Base-by-base conservation (phyloP, 2,329 filamentous ascomycete genomes). In the Xylariaceae sp. region DNA sequence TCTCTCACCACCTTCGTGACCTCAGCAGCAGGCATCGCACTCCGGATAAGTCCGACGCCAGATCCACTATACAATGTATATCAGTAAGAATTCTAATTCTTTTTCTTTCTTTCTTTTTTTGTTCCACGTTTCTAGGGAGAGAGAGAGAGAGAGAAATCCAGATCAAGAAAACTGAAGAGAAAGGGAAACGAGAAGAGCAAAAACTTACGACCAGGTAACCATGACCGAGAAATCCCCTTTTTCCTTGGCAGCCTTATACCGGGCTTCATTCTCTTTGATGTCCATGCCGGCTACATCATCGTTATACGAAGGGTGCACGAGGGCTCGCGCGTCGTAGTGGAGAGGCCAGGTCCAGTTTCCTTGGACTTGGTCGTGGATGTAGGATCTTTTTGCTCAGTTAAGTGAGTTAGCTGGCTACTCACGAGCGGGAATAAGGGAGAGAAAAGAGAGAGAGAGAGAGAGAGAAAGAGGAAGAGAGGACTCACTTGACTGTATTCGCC, bases 401-500 rank as follows among this genome's bases (percentile, higher is more conserved):
- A 11, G 12, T 37, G 3, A 6, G 35, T 37, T 11, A 37, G 35
- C 3, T 11, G 12, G 8, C 8, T 11, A 11, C 8, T 11, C 35
- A 37, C 8, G 2, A 7, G 35, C 19, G 19, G 19, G 19, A 19
- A 11, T 11, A 37, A 11, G 35, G 35, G 8, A 34, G 32, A 8
- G 8, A 34, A 34, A 1, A 34, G 5, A 34, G 5, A 34, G 6
- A 34, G 8, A 34, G 5, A 34, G 8, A 5, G 32, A 34, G 8
- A 19, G 19, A 19, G 8, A 34, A 2, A 34, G 8, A 34, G 8
- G 27, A 8, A 19, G 2, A 11, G 6, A 3, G 29, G 29, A 60
- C 65, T 64, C 45, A 72, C 66, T 72, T 73, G 26, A 68, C 61
- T 3, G 71, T 73, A 6, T 62, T 71, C 5, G 56, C 37, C 11